Conservation (phyloP, 164 flowering plant genomes). For the Tetracentron sinense region DNA sequence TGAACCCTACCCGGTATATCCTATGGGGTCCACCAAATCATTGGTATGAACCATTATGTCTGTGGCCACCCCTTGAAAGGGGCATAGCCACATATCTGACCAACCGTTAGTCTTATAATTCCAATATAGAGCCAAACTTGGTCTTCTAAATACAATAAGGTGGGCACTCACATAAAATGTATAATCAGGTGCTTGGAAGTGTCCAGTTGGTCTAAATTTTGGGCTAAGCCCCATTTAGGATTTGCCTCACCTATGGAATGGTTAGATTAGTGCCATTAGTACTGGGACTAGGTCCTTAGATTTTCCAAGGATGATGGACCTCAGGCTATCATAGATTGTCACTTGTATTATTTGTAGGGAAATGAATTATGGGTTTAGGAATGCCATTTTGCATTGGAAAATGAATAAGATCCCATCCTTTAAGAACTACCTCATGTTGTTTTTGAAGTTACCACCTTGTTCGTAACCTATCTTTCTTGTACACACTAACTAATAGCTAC, state of each 20-base stretch:
- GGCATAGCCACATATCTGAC: background rate
- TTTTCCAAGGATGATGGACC: background rate
- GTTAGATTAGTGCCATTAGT: background rate
- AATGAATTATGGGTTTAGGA: background rate
- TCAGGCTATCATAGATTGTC: background rate
- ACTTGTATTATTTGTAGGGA: background rate
- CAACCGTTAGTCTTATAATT: background rate
- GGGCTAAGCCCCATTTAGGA: background rate
- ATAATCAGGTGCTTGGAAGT: no score
- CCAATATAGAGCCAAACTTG: no score
- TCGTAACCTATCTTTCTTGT: background rate
- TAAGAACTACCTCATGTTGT: background rate
- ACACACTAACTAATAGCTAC: no score
- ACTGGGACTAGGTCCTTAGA: background rate
- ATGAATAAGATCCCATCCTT: no score
- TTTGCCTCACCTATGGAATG: background rate
- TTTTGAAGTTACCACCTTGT: background rate
- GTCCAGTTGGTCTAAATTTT: background rate
- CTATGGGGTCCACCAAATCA: background rate
- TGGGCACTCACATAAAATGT: no score
- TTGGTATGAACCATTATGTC: no score
- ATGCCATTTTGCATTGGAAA: background rate
- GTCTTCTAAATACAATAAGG: no score
- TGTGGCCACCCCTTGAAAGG: background rate
- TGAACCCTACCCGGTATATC: no score